Base-by-base conservation (phyloP, 1,284 basidiomycete species). In the Gomphus bonarii region DNA sequence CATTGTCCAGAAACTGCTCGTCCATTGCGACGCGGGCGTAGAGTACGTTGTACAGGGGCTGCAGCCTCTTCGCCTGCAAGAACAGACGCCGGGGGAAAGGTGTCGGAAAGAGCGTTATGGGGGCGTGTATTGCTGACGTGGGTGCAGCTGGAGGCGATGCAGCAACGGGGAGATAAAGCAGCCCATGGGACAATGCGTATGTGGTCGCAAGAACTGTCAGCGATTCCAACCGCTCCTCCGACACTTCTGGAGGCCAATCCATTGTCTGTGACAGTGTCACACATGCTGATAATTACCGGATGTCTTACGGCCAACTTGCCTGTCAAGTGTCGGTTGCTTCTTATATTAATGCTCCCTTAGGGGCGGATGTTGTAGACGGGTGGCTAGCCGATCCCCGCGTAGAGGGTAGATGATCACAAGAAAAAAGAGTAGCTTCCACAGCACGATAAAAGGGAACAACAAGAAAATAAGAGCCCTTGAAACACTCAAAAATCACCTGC, bases 11-110 rank as follows among this genome's bases (percentile, higher is more conserved):
- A 65, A 97, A 98, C 1, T 73, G 74, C 55, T 78, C 78, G 66
- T 97, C 89, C 63, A 85, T 76, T 3, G 95, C 88, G 52, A 98
- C 76, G 22, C 86, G 78, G 0, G 92, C 82, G 65, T 99, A 98
- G 1, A 98, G 75, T 0, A 80, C 73, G 69, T 97, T 97, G 70
- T 95, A 98, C 0, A 80, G 70, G 0, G 76, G 75, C 68, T 97
- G 94, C 3, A 98, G 69, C 25, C 70, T 67, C 58, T 79, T 71
- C 0, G 89, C 91, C 18, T 78, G 75, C 1, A 80, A 65, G 66
- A 95, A 97, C 11, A 91, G 74, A 1, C 67, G 54, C 16, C 85
- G 77, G 0, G 95, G 95, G 62, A 97, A 84, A 0, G 94, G 92
- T 0, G 91, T 83, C 0, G 95, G 95, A 62, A 95, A 78, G 52